These are phyloP conservation scores for Neonectria magnoliae DNA, from an alignment of 2,329 filamentous ascomycete species.

Conservation along the genomic window DNA sequence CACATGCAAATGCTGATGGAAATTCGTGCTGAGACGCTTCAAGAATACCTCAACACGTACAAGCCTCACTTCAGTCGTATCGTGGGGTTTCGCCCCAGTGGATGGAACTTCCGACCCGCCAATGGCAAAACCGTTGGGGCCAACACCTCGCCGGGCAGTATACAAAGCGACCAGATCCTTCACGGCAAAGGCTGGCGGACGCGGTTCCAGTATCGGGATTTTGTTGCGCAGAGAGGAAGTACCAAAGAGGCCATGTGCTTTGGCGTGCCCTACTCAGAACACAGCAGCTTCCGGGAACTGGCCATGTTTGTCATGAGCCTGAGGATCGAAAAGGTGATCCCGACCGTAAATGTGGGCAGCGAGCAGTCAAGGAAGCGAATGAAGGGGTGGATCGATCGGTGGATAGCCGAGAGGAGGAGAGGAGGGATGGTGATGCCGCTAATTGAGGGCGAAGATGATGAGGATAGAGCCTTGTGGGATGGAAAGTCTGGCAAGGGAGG, in stretches of 20 bases:
- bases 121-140: conserved; percentile 64
- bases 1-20: conserved; percentile 98
- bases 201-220: conserved; percentile 74
- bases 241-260: conserved; percentile 87
- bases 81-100: conserved; percentile 90
- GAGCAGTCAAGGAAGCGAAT: conserved; percentile 66
- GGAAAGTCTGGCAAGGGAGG: conserved; percentile 52
- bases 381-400: conserved; percentile 73
- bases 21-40: conserved; percentile 88
- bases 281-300: conserved; percentile 93
- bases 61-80: conserved; percentile 85
- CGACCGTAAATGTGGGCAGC: conserved; percentile 85
- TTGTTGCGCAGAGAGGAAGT: conserved; percentile 85
- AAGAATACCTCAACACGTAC: conserved; percentile 85
- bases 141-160: conserved; percentile 58
- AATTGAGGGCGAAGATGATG: conserved; percentile 51
- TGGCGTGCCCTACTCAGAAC: conserved; percentile 94
- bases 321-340: conserved; percentile 88
- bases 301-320: conserved; percentile 92
- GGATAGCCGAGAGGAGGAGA: conserved; percentile 66
- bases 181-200: conserved; percentile 78
- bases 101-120: conserved; percentile 89
- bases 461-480: conserved; percentile 50
- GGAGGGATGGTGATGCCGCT: conserved; percentile 62
- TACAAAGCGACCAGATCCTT: conserved; percentile 62